Evolutionary conservation across 2,329 filamentous ascomycete species (phyloP), one percentile per base, ranked within the genome.

Genomic region (Polytolypa hystricis): DNA sequence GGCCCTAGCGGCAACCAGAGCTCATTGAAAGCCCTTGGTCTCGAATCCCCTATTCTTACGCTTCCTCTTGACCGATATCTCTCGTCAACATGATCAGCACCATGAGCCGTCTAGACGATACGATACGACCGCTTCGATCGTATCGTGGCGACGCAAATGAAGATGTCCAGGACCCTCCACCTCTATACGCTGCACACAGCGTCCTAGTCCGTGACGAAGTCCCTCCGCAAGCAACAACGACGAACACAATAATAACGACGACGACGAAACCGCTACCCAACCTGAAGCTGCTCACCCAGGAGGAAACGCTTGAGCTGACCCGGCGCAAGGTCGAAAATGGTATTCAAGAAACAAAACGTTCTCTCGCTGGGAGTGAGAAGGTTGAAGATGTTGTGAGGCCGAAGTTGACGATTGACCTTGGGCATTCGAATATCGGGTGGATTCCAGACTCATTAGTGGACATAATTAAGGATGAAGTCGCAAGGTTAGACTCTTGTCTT

Each of bases 401-500:
- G 7, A 68, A 67, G 40, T 48, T 71, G 42, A 70, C 66, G 1
- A 63, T 71, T 40, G 65, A 71, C 42, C 50, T 71, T 48, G 67
- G 66, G 11, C 62, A 69, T 48, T 65, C 63, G 10, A 62, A 61
- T 38, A 67, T 71, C 41, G 57, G 54, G 21, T 57, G 60, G 38
- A 62, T 71, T 39, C 68, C 68, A 1, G 62, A 65, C 37, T 59
- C 64, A 23, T 65, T 71, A 18, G 61, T 70, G 9, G 64, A 69
- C 47, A 60, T 69, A 30, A 66, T 71, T 40, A 69, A 68, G 47
- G 59, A 68, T 47, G 67, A 71, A 45, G 67, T 71, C 30, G 67
- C 69, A 53, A 58, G 65, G 66, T 69, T 48, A 42, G 56, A 47
- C 23, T 5, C 14, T n/a, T 29, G 18, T 20, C 34, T 16, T 16